Conservation (phyloP, 768 basidiomycete species). For the Pleurotus salmoneostramineus region DNA sequence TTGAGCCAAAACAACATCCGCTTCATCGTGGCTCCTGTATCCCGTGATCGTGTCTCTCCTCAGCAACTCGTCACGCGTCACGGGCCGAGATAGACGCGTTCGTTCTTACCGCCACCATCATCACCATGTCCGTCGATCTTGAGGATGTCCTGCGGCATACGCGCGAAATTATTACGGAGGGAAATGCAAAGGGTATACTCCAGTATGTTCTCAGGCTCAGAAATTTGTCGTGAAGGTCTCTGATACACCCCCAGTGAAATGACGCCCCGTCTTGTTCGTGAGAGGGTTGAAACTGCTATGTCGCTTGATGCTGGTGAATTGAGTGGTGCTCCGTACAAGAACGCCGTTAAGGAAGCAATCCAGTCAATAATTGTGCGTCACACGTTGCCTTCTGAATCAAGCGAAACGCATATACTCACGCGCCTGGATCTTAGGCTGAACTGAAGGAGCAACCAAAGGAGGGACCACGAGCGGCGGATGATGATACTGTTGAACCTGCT, state of each 20-base stretch:
- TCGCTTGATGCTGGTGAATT: conserved; percentile 40
- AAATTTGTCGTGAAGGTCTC: no score
- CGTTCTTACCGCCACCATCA: not conserved
- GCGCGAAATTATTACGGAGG: not conserved
- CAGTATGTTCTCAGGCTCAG: not conserved
- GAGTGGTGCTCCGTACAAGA: conserved; percentile 39
- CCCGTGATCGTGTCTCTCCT: not conserved
- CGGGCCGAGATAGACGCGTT: not conserved
- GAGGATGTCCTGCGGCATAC: not conserved
- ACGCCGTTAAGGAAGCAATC: conserved; percentile 38
- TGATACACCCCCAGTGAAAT: conserved; percentile 23
- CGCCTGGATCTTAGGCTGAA: not conserved
- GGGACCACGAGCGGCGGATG: conserved; percentile 3
- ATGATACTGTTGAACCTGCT: conserved; percentile 1
- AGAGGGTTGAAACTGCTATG: conserved; percentile 43
- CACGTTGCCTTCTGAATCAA: not conserved
- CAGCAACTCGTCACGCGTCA: not conserved
- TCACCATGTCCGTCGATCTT: not conserved
- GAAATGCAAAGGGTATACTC: not conserved
- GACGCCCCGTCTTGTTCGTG: conserved; percentile 49
- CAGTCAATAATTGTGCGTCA: conserved; percentile 31
- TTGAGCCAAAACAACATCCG: not conserved
- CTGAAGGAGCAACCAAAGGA: not conserved
- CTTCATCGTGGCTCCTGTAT: not conserved
- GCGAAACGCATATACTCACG: not conserved